These are phyloP conservation scores for Grammothele lineata DNA, from an alignment of 768 basidiomycete species.

Conservation along the genomic window DNA sequence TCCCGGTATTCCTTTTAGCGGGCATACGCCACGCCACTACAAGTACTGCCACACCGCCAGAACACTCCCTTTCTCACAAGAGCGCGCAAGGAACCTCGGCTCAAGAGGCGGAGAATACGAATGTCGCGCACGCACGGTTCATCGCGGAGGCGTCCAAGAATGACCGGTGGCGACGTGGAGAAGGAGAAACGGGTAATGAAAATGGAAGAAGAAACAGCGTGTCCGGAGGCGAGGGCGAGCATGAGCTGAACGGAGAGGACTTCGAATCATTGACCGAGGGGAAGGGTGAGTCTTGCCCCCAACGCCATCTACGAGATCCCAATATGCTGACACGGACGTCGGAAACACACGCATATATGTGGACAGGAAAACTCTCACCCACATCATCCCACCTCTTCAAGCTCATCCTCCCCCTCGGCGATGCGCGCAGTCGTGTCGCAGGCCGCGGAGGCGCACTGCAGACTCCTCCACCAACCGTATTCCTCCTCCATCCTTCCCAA, in stretches of 20 bases:
- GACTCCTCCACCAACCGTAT: slow-evolving; percentile 39
- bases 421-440: slow-evolving; percentile 9
- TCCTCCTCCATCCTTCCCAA: slow-evolving; percentile 66
- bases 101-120: slow-evolving; percentile 30
- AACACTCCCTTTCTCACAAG: background rate
- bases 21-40: no score
- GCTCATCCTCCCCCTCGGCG: slow-evolving; percentile 49
- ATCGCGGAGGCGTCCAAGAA: slow-evolving; percentile 37
- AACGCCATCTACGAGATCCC: background rate
- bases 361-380: slow-evolving; percentile 55
- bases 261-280: slow-evolving; percentile 21
- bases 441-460: slow-evolving; percentile 2
- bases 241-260: slow-evolving; percentile 17
- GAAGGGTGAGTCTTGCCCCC: slow-evolving; percentile 31
- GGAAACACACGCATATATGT: no score
- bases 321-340: background rate
- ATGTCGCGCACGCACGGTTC: slow-evolving; percentile 40
- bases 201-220: slow-evolving; percentile 1
- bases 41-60: no score
- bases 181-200: slow-evolving; percentile 6
- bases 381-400: slow-evolving; percentile 67
- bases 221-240: no score
- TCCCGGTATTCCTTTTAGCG: no score
- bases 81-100: background rate
- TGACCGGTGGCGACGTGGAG: slow-evolving; percentile 28